A percentile compares a stretch with the other conserved stretches of the same genome.
Conservation (phyloP, 257 asterid species). For the Anisodus acutangulus region DNA sequence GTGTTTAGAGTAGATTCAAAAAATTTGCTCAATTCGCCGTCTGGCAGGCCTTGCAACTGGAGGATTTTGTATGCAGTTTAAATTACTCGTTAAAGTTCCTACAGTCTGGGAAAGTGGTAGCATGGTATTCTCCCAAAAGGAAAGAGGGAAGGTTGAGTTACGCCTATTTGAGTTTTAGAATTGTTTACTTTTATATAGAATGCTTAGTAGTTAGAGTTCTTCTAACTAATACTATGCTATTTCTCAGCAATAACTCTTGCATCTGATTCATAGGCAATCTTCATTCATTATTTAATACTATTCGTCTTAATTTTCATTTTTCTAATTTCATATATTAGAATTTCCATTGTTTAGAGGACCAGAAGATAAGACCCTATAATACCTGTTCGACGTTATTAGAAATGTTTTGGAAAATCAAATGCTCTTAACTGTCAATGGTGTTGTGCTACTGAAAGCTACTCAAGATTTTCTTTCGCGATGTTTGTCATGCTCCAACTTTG, state of each 20-base stretch:
- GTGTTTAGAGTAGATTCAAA: slow-evolving; percentile 76
- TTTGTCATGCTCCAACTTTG: too few relatives aligned
- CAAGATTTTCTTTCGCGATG: too few relatives aligned
- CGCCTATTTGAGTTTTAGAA: slow-evolving; percentile 74
- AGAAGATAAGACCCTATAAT: neutral
- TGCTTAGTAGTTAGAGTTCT: slow-evolving; percentile 5
- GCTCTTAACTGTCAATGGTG: neutral
- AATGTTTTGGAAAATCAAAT: neutral
- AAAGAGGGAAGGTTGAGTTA: slow-evolving; percentile 90
- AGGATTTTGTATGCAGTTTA: slow-evolving; percentile 78
- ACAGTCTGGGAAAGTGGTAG: slow-evolving; percentile 85
- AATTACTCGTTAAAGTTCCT: slow-evolving; percentile 67
- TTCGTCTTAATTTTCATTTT: neutral
- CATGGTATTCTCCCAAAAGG: slow-evolving; percentile 89
- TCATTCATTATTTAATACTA: neutral
- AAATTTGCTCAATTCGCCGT: slow-evolving; percentile 49
- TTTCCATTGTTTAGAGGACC: neutral
- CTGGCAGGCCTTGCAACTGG: slow-evolving; percentile 48
- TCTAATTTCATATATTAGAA: neutral
- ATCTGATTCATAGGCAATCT: neutral
- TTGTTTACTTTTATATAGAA: neutral
- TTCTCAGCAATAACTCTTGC: neutral
- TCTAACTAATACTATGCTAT: neutral
- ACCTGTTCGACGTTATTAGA: neutral
- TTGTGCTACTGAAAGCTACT: neutral